Evolutionary conservation across 73 alveolate species (phyloP).

Genomic region (Halteria grandinella): DNA sequence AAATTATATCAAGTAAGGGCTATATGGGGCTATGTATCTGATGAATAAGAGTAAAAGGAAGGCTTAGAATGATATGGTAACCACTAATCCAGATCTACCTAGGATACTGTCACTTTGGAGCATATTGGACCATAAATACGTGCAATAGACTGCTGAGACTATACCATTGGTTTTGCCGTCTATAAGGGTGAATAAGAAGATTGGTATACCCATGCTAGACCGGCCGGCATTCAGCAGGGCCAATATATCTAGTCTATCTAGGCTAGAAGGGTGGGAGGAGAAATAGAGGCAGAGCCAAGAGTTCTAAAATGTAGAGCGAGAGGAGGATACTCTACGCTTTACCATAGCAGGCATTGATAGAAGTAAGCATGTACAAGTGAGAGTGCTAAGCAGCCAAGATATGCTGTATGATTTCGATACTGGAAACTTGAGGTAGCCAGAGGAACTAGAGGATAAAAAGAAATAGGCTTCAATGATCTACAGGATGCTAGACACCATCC

Average conservation of each 20-base stretch:
- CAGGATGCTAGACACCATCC: background rate
- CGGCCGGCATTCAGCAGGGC: slow-evolving; percentile 24
- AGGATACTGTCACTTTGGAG: slow-evolving; percentile 2
- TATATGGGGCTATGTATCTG: slow-evolving; percentile 26
- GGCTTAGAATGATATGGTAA: slow-evolving; percentile 22
- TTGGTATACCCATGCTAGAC: slow-evolving; percentile 63
- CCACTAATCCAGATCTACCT: slow-evolving; percentile 56
- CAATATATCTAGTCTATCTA: background rate
- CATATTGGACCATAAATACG: slow-evolving; percentile 13
- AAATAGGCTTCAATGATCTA: background rate
- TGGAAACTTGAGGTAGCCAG: background rate
- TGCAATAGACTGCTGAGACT: slow-evolving; percentile 14
- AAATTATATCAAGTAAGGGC: slow-evolving; percentile 25
- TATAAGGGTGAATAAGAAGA: slow-evolving; percentile 32
- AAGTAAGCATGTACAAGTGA: slow-evolving; percentile 10
- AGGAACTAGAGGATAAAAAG: background rate
- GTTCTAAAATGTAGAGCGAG: background rate
- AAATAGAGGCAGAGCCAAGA: background rate
- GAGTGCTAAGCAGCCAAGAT: background rate
- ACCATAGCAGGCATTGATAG: background rate
- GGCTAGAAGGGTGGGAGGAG: background rate
- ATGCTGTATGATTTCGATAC: background rate
- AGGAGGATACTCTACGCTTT: background rate
- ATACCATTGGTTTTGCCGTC: slow-evolving; percentile 39
- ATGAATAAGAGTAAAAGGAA: slow-evolving; percentile 39